Percentiles rank a stretch among this genome's conserved stretches.
Conservation (phyloP, 2,329 filamentous ascomycete species). For the Penicillium occitanis region DNA sequence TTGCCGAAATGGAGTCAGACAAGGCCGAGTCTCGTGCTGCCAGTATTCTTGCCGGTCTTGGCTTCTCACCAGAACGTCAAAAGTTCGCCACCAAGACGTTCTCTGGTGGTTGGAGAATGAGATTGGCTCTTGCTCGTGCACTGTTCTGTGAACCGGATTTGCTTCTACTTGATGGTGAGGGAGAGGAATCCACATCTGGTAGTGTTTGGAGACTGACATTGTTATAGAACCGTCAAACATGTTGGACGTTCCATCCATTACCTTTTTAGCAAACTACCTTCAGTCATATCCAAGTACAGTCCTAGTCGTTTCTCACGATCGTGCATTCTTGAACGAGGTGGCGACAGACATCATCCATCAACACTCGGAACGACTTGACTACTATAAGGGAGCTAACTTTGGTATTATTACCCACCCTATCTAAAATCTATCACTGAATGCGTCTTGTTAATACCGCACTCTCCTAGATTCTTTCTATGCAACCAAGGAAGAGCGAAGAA, state of each 20-base stretch:
- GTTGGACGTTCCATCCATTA: constrained; percentile 99
- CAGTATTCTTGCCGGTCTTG: constrained; percentile 93
- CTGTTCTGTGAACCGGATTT: constrained; percentile 98
- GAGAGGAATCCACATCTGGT: not conserved
- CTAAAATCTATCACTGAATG: not conserved
- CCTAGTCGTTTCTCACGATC: constrained; percentile 95
- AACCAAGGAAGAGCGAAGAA: constrained; percentile 93
- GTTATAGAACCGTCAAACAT: constrained; percentile 90
- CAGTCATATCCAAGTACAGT: constrained; percentile 92
- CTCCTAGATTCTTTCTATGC: constrained; percentile 81
- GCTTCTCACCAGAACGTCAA: constrained; percentile 91
- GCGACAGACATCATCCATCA: constrained; percentile 99
- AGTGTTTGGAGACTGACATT: constrained; percentile 22
- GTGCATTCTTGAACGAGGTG: constrained; percentile 97
- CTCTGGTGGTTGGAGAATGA: constrained; percentile 99
- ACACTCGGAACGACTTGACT: constrained; percentile 93
- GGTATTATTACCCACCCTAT: constrained; percentile 37
- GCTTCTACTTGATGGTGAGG: constrained; percentile 74
- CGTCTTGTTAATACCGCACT: constrained; percentile 15
- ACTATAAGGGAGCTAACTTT: constrained; percentile 98
- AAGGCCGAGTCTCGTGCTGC: constrained; percentile 95
- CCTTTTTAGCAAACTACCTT: constrained; percentile 94
- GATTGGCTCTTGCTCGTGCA: constrained; percentile 87
- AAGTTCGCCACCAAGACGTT: constrained; percentile 95
- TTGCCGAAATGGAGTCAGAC: constrained; percentile 98